These are phyloP conservation scores for Silene latifolia DNA, from an alignment of 148 eudicot genomes.

Conservation along the genomic window DNA sequence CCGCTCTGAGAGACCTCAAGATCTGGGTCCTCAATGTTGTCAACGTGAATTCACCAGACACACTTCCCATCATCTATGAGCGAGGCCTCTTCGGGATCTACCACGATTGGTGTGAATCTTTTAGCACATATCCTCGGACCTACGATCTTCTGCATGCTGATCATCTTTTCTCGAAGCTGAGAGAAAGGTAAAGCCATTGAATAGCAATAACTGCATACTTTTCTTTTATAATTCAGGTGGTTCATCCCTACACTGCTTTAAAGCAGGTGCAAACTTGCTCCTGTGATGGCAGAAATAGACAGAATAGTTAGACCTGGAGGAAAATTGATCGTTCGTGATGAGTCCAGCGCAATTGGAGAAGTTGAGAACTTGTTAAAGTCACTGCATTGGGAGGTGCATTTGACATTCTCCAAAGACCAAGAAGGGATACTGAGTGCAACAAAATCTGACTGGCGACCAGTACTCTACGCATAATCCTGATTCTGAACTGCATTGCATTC, in stretches of 20 bases:
- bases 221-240: not conserved
- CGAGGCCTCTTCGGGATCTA: conserved; percentile 86
- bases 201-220: not conserved
- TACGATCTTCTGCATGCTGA: conserved; percentile 90
- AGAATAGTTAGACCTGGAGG: conserved; percentile 4
- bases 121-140: conserved; percentile 79
- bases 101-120: conserved; percentile 92
- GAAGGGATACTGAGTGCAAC: conserved; percentile 74
- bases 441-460: conserved; percentile 70
- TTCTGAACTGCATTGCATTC: conserved; percentile 8
- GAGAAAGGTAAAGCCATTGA: conserved; percentile 46
- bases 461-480: conserved; percentile 32
- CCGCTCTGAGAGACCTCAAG: conserved; percentile 63
- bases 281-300: not conserved
- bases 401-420: conserved; percentile 56
- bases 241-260: not conserved
- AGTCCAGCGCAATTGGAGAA: conserved; percentile 36
- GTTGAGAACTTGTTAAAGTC: conserved; percentile 65
- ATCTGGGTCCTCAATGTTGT: conserved; percentile 89
- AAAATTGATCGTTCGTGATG: conserved; percentile 15
- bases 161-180: conserved; percentile 72
- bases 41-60: conserved; percentile 69
- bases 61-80: conserved; percentile 79
- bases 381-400: conserved; percentile 71
- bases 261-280: conserved; percentile 59